phyloP scores from a whole-genome alignment of 2,329 filamentous ascomycete genomes.

The Septoria petroselini region DNA sequence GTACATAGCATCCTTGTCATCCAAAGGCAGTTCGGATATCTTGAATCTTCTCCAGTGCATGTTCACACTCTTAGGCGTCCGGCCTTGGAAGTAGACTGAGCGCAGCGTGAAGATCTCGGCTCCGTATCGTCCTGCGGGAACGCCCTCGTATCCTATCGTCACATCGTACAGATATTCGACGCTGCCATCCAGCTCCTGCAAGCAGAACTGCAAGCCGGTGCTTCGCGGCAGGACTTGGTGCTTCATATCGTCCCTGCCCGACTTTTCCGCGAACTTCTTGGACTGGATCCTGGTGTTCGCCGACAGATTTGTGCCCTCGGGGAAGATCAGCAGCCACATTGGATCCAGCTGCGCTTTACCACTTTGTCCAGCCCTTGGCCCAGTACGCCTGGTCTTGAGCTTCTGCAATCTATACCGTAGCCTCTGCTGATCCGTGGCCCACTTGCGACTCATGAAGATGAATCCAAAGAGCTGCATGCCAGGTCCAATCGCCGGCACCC shows the following conservation, averaged over 20 bases:
- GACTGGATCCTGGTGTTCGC: conserved; percentile 68
- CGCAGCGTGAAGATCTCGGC: conserved; percentile 83
- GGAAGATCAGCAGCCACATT: conserved; percentile 88
- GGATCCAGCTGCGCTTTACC: conserved; percentile 48
- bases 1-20: conserved; percentile 70
- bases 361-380: conserved; percentile 38
- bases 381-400: conserved; percentile 54
- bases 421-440: conserved; percentile 72
- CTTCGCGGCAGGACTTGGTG: conserved; percentile 75
- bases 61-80: conserved; percentile 88
- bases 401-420: conserved; percentile 71
- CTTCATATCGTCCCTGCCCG: conserved; percentile 63
- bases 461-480: conserved; percentile 87
- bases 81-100: conserved; percentile 83
- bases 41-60: conserved; percentile 92
- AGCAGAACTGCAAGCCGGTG: conserved; percentile 75
- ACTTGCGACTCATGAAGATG: conserved; percentile 91
- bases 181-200: conserved; percentile 69
- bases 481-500: conserved; percentile 73
- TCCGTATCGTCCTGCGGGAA: conserved; percentile 76
- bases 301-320: conserved; percentile 80
- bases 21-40: conserved; percentile 73
- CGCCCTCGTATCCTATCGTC: conserved; percentile 90
- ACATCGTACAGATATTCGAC: conserved; percentile 88
- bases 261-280: conserved; percentile 72